Conservation (phyloP, 192 early-diverging fungal genomes). For the Mortierella alpina region DNA sequence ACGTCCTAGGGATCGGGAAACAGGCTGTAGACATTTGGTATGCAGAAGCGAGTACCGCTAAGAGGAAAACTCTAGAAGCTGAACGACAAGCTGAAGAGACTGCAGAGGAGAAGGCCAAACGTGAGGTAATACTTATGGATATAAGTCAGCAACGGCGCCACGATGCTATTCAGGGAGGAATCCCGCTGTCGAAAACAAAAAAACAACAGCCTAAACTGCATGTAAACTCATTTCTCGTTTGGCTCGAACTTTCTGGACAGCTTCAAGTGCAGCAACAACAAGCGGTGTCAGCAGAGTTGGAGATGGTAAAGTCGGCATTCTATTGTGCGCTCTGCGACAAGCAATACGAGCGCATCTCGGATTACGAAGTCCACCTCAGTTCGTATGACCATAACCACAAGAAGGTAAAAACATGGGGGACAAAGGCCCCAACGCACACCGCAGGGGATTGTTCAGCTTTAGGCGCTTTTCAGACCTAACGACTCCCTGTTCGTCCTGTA, state of each 20-base stretch:
- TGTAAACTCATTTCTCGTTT: neutral
- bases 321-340: slow-evolving; percentile 85
- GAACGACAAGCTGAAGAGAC: slow-evolving; percentile 77
- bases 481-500: slow-evolving; percentile 14
- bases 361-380: slow-evolving; percentile 81
- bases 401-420: slow-evolving; percentile 57
- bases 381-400: slow-evolving; percentile 86
- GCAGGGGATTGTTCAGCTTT: neutral
- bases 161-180: neutral
- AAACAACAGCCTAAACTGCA: neutral
- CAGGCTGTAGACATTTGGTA: slow-evolving; percentile 64
- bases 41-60: slow-evolving; percentile 67
- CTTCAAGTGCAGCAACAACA: slow-evolving; percentile 56
- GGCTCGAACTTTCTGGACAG: neutral
- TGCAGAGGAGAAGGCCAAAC: slow-evolving; percentile 57
- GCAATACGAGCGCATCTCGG: slow-evolving; percentile 79
- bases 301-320: slow-evolving; percentile 77
- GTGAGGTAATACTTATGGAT: slow-evolving; percentile 60
- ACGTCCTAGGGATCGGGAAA: slow-evolving; percentile 75
- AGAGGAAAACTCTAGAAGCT: slow-evolving; percentile 70
- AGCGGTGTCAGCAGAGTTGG: slow-evolving; percentile 64
- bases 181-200: neutral
- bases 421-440: neutral
- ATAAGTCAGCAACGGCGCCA: neutral
- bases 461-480: neutral